Percentiles rank a stretch among this genome's conserved stretches.
Evolutionary conservation across 1,284 basidiomycete species (phyloP).

Genomic region (Vanrija sp.): DNA sequence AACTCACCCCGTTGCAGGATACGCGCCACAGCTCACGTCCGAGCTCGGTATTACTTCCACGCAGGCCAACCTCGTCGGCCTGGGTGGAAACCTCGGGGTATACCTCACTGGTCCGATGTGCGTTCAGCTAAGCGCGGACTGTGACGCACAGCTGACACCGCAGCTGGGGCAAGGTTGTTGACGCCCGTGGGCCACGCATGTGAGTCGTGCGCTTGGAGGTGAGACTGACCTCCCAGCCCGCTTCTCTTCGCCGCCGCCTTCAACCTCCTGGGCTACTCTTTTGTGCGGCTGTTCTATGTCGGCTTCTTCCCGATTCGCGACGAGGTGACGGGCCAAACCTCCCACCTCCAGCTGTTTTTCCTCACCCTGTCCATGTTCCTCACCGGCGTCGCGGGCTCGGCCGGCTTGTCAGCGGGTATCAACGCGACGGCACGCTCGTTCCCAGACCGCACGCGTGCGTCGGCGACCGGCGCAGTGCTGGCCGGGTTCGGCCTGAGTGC

Average conservation of each 20-base stretch:
- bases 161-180: slow-evolving; percentile 68
- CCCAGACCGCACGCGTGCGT: slow-evolving; percentile 55
- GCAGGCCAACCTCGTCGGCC: slow-evolving; percentile 66
- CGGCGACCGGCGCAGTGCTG: slow-evolving; percentile 67
- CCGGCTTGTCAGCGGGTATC: slow-evolving; percentile 42
- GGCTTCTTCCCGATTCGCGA: slow-evolving; percentile 28
- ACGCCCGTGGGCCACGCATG: slow-evolving; percentile 60
- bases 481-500: slow-evolving; percentile 81
- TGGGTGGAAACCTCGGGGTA: slow-evolving; percentile 46
- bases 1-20: slow-evolving; percentile 54
- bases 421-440: slow-evolving; percentile 50
- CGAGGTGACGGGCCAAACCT: slow-evolving; percentile 11
- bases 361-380: slow-evolving; percentile 41
- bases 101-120: slow-evolving; percentile 36
- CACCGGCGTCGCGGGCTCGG: slow-evolving; percentile 44
- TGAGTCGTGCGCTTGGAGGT: slow-evolving; percentile 21
- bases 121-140: neutral
- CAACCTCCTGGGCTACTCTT: slow-evolving; percentile 62
- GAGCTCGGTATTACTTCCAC: slow-evolving; percentile 69
- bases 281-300: slow-evolving; percentile 63
- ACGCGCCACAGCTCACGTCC: slow-evolving; percentile 70
- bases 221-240: slow-evolving; percentile 20
- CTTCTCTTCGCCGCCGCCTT: slow-evolving; percentile 52
- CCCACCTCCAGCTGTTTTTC: slow-evolving; percentile 24
- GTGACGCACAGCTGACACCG: neutral